Evolutionary conservation across 2,329 filamentous ascomycete genomes (phyloP).

Genomic region (Torrubiella hemipterigena): DNA sequence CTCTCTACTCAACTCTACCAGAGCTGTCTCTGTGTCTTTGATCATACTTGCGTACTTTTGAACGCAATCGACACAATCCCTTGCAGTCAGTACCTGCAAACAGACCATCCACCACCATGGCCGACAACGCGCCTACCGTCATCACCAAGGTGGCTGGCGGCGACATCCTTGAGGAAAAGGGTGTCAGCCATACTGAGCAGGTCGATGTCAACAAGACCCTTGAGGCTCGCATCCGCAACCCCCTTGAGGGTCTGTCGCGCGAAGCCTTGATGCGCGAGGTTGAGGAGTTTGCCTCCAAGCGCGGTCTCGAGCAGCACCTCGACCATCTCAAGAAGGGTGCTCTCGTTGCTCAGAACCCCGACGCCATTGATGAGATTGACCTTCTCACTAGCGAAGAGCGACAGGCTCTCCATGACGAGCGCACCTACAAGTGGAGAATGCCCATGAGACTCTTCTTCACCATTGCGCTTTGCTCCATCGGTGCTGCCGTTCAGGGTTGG

Average conservation of each 20-base stretch:
- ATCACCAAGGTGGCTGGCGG: constrained; percentile 3
- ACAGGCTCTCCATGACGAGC: constrained; percentile 21
- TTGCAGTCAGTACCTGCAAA: no score
- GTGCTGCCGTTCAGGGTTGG: constrained; percentile 48
- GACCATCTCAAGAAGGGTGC: constrained; percentile 40
- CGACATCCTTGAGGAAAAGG: constrained; percentile 4
- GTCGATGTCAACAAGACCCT: constrained; percentile 1
- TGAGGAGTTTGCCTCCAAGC: constrained; percentile 20
- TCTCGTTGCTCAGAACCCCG: constrained; percentile 34
- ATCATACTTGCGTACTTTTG: no score
- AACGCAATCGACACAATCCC: no score
- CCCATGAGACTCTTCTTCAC: constrained; percentile 29
- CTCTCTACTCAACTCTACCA: no score
- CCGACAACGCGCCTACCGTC: no score
- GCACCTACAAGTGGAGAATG: constrained; percentile 48
- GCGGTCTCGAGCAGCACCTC: constrained; percentile 19
- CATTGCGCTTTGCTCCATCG: constrained; percentile 42
- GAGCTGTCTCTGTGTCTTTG: no score
- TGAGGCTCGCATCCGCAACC: constrained; percentile 11
- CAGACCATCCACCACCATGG: constrained; percentile 1
- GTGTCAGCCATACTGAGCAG: constrained; percentile 3
- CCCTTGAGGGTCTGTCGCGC: constrained; percentile 15
- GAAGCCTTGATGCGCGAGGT: constrained; percentile 21
- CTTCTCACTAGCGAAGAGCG: constrained; percentile 23
- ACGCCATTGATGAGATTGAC: constrained; percentile 17